Conservation (phyloP, 1,284 basidiomycete species). For the Ceratobasidium sp. region DNA sequence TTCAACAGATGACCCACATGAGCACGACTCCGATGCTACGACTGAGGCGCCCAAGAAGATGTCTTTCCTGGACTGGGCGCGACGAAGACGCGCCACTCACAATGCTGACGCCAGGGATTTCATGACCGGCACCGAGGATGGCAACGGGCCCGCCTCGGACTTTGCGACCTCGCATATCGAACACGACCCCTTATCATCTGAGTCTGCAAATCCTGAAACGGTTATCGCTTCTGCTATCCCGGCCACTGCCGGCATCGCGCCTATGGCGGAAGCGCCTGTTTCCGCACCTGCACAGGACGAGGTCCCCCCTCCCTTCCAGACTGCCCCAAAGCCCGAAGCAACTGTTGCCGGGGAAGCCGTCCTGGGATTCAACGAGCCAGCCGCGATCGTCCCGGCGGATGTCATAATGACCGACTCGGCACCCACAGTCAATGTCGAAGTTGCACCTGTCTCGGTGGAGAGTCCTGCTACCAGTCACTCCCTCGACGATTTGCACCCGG, state of each 20-base stretch:
- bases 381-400: background rate
- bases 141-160: background rate
- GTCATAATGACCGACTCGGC: constrained; percentile 2
- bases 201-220: background rate
- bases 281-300: background rate
- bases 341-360: background rate
- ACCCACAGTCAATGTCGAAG: background rate
- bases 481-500: background rate
- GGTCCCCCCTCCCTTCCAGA: background rate
- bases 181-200: background rate
- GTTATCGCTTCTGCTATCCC: background rate
- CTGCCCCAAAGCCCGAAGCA: background rate
- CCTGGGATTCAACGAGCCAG: background rate
- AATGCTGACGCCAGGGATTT: constrained; percentile 6
- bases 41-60: constrained; percentile 32
- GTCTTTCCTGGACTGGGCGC: constrained; percentile 35
- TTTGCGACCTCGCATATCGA: background rate
- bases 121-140: background rate
- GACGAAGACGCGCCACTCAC: constrained; percentile 15
- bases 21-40: constrained; percentile 7
- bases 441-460: too few relatives aligned
- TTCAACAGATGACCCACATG: background rate
- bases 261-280: background rate
- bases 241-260: background rate
- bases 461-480: background rate